Conservation (phyloP, 768 basidiomycete species). For the Mycena belliarum region DNA sequence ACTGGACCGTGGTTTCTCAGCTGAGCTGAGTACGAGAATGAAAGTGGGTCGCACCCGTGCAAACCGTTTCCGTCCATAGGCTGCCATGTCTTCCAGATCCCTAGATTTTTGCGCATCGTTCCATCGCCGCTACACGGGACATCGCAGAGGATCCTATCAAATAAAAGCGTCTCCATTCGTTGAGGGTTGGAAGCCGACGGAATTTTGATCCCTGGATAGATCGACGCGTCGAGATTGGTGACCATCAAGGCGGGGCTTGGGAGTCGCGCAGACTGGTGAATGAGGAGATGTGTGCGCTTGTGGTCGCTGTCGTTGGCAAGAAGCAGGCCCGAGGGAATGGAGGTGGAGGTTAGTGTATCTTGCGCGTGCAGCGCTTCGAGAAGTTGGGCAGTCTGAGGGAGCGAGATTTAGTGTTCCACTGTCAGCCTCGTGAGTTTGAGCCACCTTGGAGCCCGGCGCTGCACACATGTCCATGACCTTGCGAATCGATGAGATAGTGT, state of each 20-base stretch:
- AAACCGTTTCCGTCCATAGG: slow-evolving; percentile 88
- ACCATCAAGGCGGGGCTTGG: slow-evolving; percentile 92
- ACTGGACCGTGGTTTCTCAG: slow-evolving; percentile 65
- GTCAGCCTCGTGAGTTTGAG: background rate
- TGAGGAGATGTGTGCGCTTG: slow-evolving; percentile 93
- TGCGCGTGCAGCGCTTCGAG: slow-evolving; percentile 91
- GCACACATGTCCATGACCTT: slow-evolving; percentile 97
- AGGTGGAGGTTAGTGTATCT: slow-evolving; percentile 61
- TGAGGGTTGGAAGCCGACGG: slow-evolving; percentile 37
- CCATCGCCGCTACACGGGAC: slow-evolving; percentile 99
- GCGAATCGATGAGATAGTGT: background rate
- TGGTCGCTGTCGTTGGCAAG: slow-evolving; percentile 95
- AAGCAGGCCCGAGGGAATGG: slow-evolving; percentile 80
- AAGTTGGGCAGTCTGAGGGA: slow-evolving; percentile 82
- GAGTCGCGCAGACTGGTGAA: slow-evolving; percentile 94
- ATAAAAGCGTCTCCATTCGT: slow-evolving; percentile 59
- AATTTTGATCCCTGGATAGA: slow-evolving; percentile 69
- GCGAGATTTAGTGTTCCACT: background rate
- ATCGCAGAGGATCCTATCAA: slow-evolving; percentile 94
- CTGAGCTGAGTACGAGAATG: background rate
- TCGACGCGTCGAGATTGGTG: slow-evolving; percentile 93
- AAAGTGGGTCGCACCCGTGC: slow-evolving; percentile 63
- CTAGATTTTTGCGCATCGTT: slow-evolving; percentile 90
- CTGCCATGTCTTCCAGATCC: slow-evolving; percentile 93
- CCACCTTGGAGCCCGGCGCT: slow-evolving; percentile 94